Base-by-base conservation (phyloP, 1,284 basidiomycete species). In the Leccinum subfulvum region DNA sequence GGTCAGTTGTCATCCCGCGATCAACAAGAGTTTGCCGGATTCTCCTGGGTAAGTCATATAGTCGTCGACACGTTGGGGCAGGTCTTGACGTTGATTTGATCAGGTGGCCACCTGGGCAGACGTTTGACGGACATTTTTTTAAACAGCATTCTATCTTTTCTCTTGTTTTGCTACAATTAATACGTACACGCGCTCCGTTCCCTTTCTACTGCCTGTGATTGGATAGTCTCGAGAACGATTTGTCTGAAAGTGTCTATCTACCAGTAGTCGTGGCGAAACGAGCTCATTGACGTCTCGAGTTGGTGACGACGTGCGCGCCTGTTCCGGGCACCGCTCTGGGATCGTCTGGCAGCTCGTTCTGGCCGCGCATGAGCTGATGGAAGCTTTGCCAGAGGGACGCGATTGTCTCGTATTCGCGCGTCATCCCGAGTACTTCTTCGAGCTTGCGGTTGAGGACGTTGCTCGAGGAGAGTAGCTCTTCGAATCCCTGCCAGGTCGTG, bases 11-110 rank as follows among this genome's bases (percentile, higher is more conserved):
- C 92, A n/a, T 77, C 91, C 49, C 88, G 90, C 66, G 96, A 99
- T 74, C 97, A 99, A 78, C 85, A 89, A 66, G 95, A 97, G 78
- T 98, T 98, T 80, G 90, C 92, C 66, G 95, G 95, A 26, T 98
- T 98, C 83, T 95, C 94, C 64, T 97, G 95, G 91, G 89, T 90
- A 68, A 63, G 79, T 66, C 28, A 7, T 4, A n/a, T 39, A 14
- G 18, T 26, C n/a, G 30, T 23, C 55, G 21, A 33, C 13, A 44
- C 16, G 0, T 33, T 7, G 3, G 6, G 33, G 26, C 54, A 23
- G 10, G 39, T 53, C 47, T 63, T 59, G 59, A 57, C 21, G 2
- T 13, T 3, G 23, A 0, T 41, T 28, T 21, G 41, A 58, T 53
- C 65, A 89, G 86, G 85, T 91, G 66, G 89, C 89, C 58, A 75